phyloP scores from a whole-genome alignment of 75 land plant genomes.

The Picea sitchensis region DNA sequence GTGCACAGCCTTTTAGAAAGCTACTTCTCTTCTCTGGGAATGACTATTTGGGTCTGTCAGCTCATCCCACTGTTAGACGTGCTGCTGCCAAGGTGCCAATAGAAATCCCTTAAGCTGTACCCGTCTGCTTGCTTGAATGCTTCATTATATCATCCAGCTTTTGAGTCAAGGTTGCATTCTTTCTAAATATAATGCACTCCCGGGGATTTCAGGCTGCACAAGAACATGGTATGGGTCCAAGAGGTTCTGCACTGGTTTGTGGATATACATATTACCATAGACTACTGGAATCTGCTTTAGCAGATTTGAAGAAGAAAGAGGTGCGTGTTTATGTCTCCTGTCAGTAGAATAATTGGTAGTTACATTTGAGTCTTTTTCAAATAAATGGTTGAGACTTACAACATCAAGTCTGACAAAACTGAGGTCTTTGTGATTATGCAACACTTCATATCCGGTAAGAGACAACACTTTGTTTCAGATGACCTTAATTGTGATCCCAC shows the following conservation, averaged over 20 bases:
- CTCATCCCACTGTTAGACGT: conserved; percentile 76
- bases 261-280: conserved; percentile 89
- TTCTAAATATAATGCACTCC: background rate
- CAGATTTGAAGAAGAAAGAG: conserved; percentile 93
- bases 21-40: conserved; percentile 92
- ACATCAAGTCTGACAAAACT: background rate
- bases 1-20: conserved; percentile 23
- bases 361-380: background rate
- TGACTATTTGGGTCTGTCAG: conserved; percentile 90
- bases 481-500: no score
- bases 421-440: background rate
- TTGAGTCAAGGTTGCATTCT: background rate
- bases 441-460: background rate
- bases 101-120: conserved; percentile 3
- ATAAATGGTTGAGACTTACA: background rate
- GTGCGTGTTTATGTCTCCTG: conserved; percentile 24
- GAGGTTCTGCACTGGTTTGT: conserved; percentile 94
- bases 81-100: conserved; percentile 74
- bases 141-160: background rate
- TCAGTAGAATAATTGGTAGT: background rate
- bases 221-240: conserved; percentile 95
- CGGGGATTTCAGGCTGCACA: conserved; percentile 57
- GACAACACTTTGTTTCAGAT: no score
- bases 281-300: conserved; percentile 72
- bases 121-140: background rate